Evolutionary conservation across 176 grass and related monocot species (phyloP).

Genomic region (Bonia amplexicaulis): DNA sequence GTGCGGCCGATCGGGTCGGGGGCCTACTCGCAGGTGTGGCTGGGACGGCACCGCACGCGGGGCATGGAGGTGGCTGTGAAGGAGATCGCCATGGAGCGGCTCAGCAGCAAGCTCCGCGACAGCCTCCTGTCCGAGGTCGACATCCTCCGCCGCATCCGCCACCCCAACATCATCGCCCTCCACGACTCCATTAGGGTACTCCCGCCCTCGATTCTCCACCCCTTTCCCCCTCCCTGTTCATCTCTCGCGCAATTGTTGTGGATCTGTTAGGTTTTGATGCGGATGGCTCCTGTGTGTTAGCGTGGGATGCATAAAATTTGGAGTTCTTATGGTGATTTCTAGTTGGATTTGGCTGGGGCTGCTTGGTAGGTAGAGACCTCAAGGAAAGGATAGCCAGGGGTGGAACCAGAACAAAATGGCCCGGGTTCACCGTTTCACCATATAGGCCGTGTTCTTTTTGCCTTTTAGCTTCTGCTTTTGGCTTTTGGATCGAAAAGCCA

Average conservation of each 20-base stretch:
- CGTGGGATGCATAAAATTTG: neutral
- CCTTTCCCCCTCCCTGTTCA: neutral
- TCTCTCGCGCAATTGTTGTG: neutral
- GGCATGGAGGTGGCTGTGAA: constrained; percentile 80
- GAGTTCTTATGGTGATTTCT: neutral
- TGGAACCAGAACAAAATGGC: too few relatives aligned
- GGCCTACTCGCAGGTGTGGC: constrained; percentile 87
- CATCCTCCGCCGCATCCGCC: constrained; percentile 71
- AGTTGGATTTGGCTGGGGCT: neutral
- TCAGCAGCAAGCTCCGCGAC: constrained; percentile 81
- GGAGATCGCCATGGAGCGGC: constrained; percentile 79
- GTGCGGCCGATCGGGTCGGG: constrained; percentile 65
- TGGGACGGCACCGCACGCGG: constrained; percentile 42
- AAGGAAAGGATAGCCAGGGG: neutral
- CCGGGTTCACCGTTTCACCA: too few relatives aligned
- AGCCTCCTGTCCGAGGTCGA: constrained; percentile 90
- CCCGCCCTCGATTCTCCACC: neutral
- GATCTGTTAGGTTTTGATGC: constrained; percentile 23
- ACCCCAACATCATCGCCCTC: constrained; percentile 86
- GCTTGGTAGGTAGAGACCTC: neutral
- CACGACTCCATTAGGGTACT: constrained; percentile 66
- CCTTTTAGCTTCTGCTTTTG: too few relatives aligned
- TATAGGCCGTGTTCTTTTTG: too few relatives aligned
- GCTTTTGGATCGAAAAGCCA: too few relatives aligned
- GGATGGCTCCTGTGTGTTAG: neutral